A percentile compares a stretch with the other conserved stretches of the same genome.
Evolutionary conservation across 192 early-diverging fungal genomes (phyloP).

Genomic region (Coemansia sp.): DNA sequence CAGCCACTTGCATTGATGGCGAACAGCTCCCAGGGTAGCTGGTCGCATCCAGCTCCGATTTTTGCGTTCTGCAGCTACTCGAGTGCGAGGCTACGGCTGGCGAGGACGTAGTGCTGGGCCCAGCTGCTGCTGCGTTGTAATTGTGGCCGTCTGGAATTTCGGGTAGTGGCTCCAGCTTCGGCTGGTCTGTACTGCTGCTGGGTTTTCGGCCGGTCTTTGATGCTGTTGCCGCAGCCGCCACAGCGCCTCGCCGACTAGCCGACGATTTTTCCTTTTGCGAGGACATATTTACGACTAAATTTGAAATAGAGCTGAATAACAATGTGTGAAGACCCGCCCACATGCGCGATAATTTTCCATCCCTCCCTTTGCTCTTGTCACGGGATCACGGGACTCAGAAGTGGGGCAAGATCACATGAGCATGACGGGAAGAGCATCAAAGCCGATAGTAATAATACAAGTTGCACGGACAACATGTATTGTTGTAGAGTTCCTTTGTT

Average conservation of each 20-base stretch:
- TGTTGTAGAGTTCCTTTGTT: no score
- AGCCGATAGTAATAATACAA: no score
- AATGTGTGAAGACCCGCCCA: no score
- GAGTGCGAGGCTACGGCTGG: background rate
- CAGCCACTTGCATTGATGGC: conserved; percentile 6
- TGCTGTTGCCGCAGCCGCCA: background rate
- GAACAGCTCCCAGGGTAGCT: conserved; percentile 1
- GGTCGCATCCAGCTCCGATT: background rate
- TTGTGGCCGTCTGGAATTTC: conserved; percentile 21
- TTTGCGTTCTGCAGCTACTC: background rate
- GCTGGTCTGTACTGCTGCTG: background rate
- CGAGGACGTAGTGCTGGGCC: background rate
- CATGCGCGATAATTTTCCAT: no score
- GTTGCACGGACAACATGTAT: no score
- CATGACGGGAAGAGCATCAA: no score
- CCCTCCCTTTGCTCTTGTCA: no score
- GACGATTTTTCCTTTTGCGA: conserved; percentile 19
- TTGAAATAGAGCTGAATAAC: no score
- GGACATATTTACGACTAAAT: no score
- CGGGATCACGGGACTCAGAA: no score
- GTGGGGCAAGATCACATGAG: no score
- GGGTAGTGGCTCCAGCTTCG: conserved; percentile 38
- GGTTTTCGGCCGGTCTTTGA: conserved; percentile 14
- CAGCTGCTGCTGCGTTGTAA: background rate
- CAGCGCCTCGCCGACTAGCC: conserved; percentile 8